These are phyloP conservation scores for Neofusicoccum sp. DNA, from an alignment of 2,329 filamentous ascomycete genomes.

Conservation along the genomic window DNA sequence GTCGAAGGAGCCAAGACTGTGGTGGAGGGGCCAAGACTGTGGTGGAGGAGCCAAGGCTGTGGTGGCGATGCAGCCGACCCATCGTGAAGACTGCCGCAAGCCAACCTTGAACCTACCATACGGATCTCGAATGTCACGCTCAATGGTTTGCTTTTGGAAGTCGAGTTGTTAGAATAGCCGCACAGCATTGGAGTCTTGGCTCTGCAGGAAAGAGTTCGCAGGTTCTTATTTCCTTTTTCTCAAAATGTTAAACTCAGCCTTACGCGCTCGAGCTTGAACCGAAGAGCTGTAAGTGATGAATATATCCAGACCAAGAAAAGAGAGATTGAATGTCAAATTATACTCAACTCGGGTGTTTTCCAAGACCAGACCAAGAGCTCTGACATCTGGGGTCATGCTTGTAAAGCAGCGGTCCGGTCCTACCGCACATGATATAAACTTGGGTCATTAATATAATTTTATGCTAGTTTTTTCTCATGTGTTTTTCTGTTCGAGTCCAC, in stretches of 20 bases:
- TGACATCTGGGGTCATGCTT: not conserved
- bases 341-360: not conserved
- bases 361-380: not conserved
- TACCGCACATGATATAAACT: not conserved
- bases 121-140: not conserved
- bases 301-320: not conserved
- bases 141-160: not conserved
- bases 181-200: not conserved
- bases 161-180: not conserved
- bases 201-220: not conserved
- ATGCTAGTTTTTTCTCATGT: not conserved
- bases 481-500: not conserved
- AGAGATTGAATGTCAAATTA: not conserved
- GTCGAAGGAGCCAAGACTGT: not conserved
- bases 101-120: not conserved
- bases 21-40: not conserved
- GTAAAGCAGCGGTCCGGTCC: not conserved
- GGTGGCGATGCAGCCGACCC: not conserved
- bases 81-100: not conserved
- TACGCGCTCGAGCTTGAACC: not conserved
- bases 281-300: not conserved
- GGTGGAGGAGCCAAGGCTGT: not conserved
- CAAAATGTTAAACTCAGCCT: constrained; percentile 1
- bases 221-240: not conserved
- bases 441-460: not conserved